Evolutionary conservation across 2,329 filamentous ascomycete species (phyloP).

Genomic region (Fusarium sp.): DNA sequence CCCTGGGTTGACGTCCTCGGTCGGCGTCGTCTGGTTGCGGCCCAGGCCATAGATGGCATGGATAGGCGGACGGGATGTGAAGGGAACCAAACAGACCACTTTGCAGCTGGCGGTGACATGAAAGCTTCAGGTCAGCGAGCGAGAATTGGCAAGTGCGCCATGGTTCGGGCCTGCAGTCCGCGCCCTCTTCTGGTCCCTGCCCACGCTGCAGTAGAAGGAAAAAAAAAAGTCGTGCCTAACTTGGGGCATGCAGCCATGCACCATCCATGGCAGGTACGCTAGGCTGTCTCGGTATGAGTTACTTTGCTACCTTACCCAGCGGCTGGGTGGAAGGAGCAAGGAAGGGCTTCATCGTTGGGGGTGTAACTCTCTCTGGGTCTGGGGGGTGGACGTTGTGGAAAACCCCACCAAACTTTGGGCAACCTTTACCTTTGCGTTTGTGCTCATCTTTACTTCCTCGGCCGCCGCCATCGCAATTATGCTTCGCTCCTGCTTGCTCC

Average conservation of each 20-base stretch:
- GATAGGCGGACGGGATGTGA: not conserved
- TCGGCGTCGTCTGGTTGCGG: slow-evolving; percentile 6
- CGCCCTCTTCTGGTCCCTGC: slow-evolving; percentile 19
- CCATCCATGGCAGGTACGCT: slow-evolving; percentile 9
- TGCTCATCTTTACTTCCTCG: slow-evolving; percentile 14
- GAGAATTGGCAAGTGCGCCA: slow-evolving; percentile 13
- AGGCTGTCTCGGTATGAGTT: not conserved
- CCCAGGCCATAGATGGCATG: slow-evolving; percentile 8
- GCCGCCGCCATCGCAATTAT: slow-evolving; percentile 3
- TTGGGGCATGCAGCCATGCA: not conserved
- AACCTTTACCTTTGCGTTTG: slow-evolving; percentile 24
- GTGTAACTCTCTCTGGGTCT: not conserved
- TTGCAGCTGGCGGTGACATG: slow-evolving; percentile 33
- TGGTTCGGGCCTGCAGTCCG: slow-evolving; percentile 20
- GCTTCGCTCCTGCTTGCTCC: slow-evolving; percentile 16
- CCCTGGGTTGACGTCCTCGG: not conserved
- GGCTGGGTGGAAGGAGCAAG: not conserved
- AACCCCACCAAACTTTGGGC: not conserved
- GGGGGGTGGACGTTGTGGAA: not conserved
- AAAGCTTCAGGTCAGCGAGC: slow-evolving; percentile 37
- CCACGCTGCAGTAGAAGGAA: not conserved
- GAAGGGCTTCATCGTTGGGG: not conserved
- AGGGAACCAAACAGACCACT: slow-evolving; percentile 26
- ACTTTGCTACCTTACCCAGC: slow-evolving; percentile 4
- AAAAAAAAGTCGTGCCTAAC: slow-evolving; percentile 1